Conservation (phyloP, 495 filamentous ascomycete genomes). For the Xylaria scruposa region DNA sequence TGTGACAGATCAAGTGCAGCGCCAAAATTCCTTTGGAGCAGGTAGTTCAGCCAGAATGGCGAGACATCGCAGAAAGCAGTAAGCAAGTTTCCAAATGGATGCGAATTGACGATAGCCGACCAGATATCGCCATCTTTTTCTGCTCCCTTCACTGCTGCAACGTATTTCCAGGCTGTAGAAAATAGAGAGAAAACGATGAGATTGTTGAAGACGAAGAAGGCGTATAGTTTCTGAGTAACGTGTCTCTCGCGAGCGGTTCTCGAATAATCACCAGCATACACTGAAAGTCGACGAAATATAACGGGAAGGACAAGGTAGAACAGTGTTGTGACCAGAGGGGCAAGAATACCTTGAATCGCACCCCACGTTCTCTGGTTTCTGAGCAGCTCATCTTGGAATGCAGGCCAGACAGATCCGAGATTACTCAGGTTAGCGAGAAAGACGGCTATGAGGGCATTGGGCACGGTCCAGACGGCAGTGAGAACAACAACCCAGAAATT, state of each 20-base stretch:
- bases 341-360: slow-evolving; percentile 78
- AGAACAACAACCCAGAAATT: slow-evolving; percentile 72
- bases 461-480: slow-evolving; percentile 75
- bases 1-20: slow-evolving; percentile 80
- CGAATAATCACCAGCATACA: slow-evolving; percentile 71
- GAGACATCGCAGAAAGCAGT: slow-evolving; percentile 70
- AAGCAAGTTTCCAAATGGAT: slow-evolving; percentile 61
- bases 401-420: slow-evolving; percentile 71
- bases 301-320: slow-evolving; percentile 79
- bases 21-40: slow-evolving; percentile 80
- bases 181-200: slow-evolving; percentile 85
- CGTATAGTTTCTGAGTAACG: slow-evolving; percentile 77
- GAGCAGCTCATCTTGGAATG: slow-evolving; percentile 64
- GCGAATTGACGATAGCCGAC: slow-evolving; percentile 62
- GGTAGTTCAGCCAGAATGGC: slow-evolving; percentile 81
- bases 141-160: slow-evolving; percentile 61
- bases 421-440: slow-evolving; percentile 77
- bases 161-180: slow-evolving; percentile 66
- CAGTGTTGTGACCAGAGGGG: slow-evolving; percentile 78
- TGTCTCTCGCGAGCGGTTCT: slow-evolving; percentile 81
- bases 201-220: slow-evolving; percentile 89
- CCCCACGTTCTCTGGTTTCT: slow-evolving; percentile 69
- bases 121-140: slow-evolving; percentile 56
- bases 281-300: slow-evolving; percentile 73
- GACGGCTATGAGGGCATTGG: slow-evolving; percentile 81